Conservation (phyloP, 768 basidiomycete genomes). For the Tulasnella sp. region DNA sequence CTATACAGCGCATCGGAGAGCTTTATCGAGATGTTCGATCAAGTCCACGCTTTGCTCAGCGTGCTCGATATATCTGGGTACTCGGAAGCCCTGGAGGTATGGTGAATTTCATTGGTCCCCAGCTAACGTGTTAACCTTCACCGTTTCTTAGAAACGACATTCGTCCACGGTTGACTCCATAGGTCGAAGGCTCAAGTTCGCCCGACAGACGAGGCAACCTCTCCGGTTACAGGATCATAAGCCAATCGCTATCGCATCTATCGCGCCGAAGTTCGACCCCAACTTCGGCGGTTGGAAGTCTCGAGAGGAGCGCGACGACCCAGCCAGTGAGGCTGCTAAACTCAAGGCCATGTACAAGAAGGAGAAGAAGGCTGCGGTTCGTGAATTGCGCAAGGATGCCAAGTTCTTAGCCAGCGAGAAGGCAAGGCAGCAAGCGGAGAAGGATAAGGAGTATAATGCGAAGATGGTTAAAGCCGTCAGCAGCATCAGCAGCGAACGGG, state of each 20-base stretch:
- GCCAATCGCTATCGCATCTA: slow-evolving; percentile 90
- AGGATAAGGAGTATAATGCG: slow-evolving; percentile 74
- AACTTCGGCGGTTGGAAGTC: slow-evolving; percentile 69
- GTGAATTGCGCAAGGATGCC: slow-evolving; percentile 93
- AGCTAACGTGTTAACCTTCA: slow-evolving; percentile 2
- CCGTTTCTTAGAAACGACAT: slow-evolving; percentile 46
- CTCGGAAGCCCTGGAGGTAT: slow-evolving; percentile 56
- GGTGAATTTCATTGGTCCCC: slow-evolving; percentile 23
- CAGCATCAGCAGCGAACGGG: slow-evolving; percentile 71
- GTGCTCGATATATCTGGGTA: slow-evolving; percentile 48
- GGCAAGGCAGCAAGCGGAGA: slow-evolving; percentile 77
- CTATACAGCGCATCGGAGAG: slow-evolving; percentile 73
- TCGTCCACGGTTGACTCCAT: slow-evolving; percentile 50
- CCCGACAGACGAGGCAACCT: slow-evolving; percentile 67
- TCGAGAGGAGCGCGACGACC: slow-evolving; percentile 75
- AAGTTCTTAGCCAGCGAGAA: slow-evolving; percentile 87
- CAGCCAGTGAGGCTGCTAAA: slow-evolving; percentile 69
- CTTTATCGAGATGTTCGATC: slow-evolving; percentile 81
- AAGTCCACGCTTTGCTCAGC: slow-evolving; percentile 58
- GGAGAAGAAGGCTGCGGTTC: slow-evolving; percentile 93
- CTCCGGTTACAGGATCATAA: slow-evolving; percentile 88
- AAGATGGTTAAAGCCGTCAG: slow-evolving; percentile 73
- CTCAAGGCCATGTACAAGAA: slow-evolving; percentile 86
- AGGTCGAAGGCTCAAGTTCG: slow-evolving; percentile 65
- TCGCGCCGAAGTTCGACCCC: slow-evolving; percentile 88